Evolutionary conservation across 192 early-diverging fungal genomes (phyloP).

Genomic region (Gonapodya prolifera): DNA sequence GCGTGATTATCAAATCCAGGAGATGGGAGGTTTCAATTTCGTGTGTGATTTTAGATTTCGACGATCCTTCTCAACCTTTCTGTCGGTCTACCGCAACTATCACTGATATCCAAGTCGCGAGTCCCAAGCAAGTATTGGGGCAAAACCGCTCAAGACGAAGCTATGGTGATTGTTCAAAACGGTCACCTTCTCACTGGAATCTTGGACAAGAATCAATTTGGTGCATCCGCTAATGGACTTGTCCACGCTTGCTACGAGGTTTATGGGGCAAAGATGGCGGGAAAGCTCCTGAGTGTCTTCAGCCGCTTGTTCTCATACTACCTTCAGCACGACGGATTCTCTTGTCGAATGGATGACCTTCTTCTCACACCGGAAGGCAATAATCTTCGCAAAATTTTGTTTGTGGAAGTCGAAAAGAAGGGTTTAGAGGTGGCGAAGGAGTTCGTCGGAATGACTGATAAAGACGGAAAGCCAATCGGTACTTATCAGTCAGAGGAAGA

Average conservation of each 20-base stretch:
- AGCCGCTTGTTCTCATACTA: constrained; percentile 83
- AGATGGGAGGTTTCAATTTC: not conserved
- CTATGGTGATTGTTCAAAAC: constrained; percentile 70
- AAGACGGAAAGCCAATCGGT: constrained; percentile 22
- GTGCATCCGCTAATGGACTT: constrained; percentile 79
- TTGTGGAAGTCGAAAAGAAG: constrained; percentile 35
- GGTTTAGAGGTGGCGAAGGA: constrained; percentile 41
- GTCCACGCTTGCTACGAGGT: constrained; percentile 94
- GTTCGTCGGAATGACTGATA: constrained; percentile 54
- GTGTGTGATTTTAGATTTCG: constrained; percentile 37
- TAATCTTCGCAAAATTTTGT: constrained; percentile 53
- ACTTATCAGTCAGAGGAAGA: constrained; percentile 21
- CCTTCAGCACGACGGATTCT: constrained; percentile 79
- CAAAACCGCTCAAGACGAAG: constrained; percentile 61
- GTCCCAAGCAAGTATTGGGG: constrained; percentile 83
- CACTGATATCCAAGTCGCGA: constrained; percentile 77
- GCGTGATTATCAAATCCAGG: not conserved
- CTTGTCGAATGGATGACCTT: constrained; percentile 98
- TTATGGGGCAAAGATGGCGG: constrained; percentile 79
- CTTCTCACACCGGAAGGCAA: constrained; percentile 73
- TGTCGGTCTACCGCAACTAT: constrained; percentile 56
- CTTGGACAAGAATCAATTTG: constrained; percentile 95
- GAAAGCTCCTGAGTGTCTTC: constrained; percentile 78
- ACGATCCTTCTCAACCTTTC: constrained; percentile 91
- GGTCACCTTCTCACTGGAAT: constrained; percentile 86